A percentile compares a stretch with the other conserved stretches of the same genome.
These are phyloP conservation scores for Microdochium nivale DNA, from an alignment of 2,329 filamentous ascomycete species.

Conservation along the genomic window DNA sequence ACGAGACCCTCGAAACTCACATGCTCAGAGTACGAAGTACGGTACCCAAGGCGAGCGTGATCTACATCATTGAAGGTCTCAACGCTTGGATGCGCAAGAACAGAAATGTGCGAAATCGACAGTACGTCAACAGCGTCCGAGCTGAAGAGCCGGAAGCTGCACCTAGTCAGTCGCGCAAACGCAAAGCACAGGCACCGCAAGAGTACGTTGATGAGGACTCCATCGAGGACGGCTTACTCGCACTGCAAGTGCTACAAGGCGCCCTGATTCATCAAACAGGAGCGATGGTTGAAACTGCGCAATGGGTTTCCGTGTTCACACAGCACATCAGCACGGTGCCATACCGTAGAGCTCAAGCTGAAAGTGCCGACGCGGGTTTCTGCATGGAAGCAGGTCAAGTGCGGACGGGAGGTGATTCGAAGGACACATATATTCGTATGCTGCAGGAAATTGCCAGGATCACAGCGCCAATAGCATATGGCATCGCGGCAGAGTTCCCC, in stretches of 20 bases:
- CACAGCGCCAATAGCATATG: conserved; percentile 64
- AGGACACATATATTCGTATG: conserved; percentile 67
- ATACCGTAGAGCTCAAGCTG: conserved; percentile 51
- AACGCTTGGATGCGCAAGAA: conserved; percentile 60
- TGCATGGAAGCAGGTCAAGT: conserved; percentile 77
- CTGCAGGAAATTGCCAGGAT: conserved; percentile 66
- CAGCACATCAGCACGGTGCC: conserved; percentile 72
- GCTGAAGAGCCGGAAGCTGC: conserved; percentile 20
- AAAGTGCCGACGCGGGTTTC: conserved; percentile 49
- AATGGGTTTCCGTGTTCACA: conserved; percentile 67
- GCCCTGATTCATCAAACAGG: conserved; percentile 63
- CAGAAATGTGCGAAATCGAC: conserved; percentile 55
- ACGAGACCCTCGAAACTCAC: conserved; percentile 48
- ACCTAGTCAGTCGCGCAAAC: conserved; percentile 17
- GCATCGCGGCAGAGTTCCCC: conserved; percentile 53
- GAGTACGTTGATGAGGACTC: conserved; percentile 57
- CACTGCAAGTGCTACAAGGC: conserved; percentile 59
- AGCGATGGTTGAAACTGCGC: conserved; percentile 52
- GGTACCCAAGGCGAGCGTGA: conserved; percentile 43
- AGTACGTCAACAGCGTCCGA: conserved; percentile 58
- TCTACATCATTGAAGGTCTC: conserved; percentile 69
- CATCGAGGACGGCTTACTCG: conserved; percentile 63
- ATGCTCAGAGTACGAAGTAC: conserved; percentile 43
- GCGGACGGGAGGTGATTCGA: conserved; percentile 53
- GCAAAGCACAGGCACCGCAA: conserved; percentile 27